Conservation (phyloP, 2,329 filamentous ascomycete genomes). For the Byssothecium circinans region DNA sequence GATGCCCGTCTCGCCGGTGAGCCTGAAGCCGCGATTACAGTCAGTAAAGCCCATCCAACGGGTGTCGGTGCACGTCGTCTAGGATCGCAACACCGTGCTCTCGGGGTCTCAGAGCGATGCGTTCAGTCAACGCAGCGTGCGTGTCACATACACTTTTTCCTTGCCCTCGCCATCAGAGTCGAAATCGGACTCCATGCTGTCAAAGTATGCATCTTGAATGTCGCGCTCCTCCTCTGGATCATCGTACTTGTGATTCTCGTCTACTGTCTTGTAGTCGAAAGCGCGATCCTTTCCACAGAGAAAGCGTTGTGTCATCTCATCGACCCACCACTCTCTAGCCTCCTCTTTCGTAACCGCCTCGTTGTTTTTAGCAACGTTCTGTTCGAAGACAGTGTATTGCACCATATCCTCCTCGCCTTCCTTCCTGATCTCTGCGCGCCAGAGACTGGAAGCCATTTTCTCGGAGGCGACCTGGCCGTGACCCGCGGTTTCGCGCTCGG, state of each 20-base stretch:
- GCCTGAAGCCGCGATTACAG: background rate
- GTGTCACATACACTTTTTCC: constrained; percentile 27
- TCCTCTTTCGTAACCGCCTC: constrained; percentile 64
- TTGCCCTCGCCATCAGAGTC: constrained; percentile 50
- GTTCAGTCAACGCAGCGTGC: no score
- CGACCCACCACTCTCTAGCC: constrained; percentile 68
- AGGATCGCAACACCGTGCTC: no score
- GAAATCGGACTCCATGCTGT: constrained; percentile 74
- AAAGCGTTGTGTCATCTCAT: constrained; percentile 74
- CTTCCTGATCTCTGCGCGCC: constrained; percentile 75
- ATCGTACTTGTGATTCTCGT: constrained; percentile 73
- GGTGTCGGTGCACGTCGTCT: no score
- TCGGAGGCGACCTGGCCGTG: constrained; percentile 76
- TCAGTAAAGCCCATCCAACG: no score
- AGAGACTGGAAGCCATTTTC: constrained; percentile 74
- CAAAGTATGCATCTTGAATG: constrained; percentile 75
- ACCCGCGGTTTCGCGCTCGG: constrained; percentile 74
- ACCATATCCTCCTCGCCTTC: constrained; percentile 60
- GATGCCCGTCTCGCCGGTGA: constrained; percentile 52
- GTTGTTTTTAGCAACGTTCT: constrained; percentile 61
- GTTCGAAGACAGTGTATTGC: constrained; percentile 55
- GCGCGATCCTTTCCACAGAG: constrained; percentile 73
- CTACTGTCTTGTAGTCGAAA: constrained; percentile 74
- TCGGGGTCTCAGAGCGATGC: no score
- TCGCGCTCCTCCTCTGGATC: constrained; percentile 64